Evolutionary conservation across 2,329 filamentous ascomycete genomes (phyloP).

Genomic region (Cercospora janseana): DNA sequence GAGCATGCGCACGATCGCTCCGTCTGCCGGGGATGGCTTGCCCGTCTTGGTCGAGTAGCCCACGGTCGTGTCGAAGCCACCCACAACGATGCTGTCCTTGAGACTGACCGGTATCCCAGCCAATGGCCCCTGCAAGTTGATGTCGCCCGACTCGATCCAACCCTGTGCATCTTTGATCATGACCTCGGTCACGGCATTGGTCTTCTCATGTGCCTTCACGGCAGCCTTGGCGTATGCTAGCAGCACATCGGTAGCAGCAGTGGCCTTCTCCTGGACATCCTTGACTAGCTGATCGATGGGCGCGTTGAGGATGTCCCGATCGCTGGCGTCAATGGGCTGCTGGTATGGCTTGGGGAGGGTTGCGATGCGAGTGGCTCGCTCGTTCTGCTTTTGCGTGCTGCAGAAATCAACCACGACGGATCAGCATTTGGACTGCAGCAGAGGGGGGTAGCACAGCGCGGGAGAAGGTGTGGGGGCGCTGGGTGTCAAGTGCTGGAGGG

Average conservation of each 20-base stretch:
- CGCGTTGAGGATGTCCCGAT: conserved; percentile 66
- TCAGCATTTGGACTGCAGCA: conserved; percentile 2
- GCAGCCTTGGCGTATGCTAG: conserved; percentile 83
- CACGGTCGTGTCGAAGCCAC: conserved; percentile 77
- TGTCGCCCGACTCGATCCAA: conserved; percentile 59
- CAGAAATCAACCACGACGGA: background rate
- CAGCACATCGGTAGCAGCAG: conserved; percentile 71
- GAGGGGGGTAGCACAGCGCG: conserved; percentile 14
- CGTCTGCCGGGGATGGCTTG: conserved; percentile 66
- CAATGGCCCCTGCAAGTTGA: conserved; percentile 76
- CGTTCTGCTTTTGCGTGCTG: conserved; percentile 75
- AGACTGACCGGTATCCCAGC: conserved; percentile 84
- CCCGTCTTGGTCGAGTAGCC: conserved; percentile 73
- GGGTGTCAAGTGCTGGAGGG: conserved; percentile 8
- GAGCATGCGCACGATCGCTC: conserved; percentile 69
- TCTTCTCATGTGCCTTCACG: conserved; percentile 76
- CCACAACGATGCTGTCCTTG: conserved; percentile 74
- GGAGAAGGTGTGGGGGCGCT: conserved; percentile 21
- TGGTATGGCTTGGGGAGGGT: conserved; percentile 66
- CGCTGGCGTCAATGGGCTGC: conserved; percentile 60
- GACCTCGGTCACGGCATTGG: conserved; percentile 87
- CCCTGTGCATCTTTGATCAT: conserved; percentile 74
- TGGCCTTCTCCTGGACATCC: conserved; percentile 68
- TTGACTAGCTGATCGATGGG: conserved; percentile 76
- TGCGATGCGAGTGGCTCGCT: conserved; percentile 68